These are phyloP conservation scores for Rubroboletus pulcherrimus DNA, from an alignment of 768 basidiomycete species.

Conservation along the genomic window DNA sequence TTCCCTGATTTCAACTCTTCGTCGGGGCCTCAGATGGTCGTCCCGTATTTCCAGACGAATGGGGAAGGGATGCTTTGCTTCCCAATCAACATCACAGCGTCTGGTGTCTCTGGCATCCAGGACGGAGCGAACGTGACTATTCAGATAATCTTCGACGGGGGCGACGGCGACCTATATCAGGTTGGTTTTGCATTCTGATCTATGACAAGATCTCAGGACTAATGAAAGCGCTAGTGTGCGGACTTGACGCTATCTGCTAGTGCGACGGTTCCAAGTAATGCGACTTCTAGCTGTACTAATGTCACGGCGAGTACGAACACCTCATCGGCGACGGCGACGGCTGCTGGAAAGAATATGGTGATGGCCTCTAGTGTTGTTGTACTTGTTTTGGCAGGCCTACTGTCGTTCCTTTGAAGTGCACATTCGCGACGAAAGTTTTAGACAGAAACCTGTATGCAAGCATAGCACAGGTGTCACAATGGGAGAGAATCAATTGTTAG, in stretches of 20 bases:
- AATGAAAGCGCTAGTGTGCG: constrained; percentile 52
- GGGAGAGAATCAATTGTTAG: not conserved
- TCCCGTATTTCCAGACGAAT: constrained; percentile 45
- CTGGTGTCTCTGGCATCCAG: constrained; percentile 46
- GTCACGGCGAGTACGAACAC: constrained; percentile 20
- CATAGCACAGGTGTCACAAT: not conserved
- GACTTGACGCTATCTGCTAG: constrained; percentile 67
- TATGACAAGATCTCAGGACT: not conserved
- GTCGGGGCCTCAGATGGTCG: constrained; percentile 33
- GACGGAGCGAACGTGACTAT: constrained; percentile 74
- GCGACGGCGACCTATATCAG: constrained; percentile 72
- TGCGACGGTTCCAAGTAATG: constrained; percentile 45
- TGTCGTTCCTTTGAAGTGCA: constrained; percentile 10
- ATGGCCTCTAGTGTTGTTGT: constrained; percentile 6
- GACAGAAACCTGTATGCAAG: not conserved
- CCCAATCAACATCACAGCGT: constrained; percentile 54
- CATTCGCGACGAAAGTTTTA: not conserved
- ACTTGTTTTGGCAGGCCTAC: constrained; percentile 9
- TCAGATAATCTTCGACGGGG: constrained; percentile 63
- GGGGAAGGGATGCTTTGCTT: constrained; percentile 68
- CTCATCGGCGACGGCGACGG: constrained; percentile 16
- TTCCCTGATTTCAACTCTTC: constrained; percentile 59
- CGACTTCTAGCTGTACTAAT: constrained; percentile 34
- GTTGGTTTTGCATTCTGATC: constrained; percentile 28
- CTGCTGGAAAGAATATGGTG: constrained; percentile 16